Percentiles rank a stretch among this genome's conserved stretches.
These are phyloP conservation scores for Passalora sequoiae DNA, from an alignment of 2,329 filamentous ascomycete species.

Conservation along the genomic window DNA sequence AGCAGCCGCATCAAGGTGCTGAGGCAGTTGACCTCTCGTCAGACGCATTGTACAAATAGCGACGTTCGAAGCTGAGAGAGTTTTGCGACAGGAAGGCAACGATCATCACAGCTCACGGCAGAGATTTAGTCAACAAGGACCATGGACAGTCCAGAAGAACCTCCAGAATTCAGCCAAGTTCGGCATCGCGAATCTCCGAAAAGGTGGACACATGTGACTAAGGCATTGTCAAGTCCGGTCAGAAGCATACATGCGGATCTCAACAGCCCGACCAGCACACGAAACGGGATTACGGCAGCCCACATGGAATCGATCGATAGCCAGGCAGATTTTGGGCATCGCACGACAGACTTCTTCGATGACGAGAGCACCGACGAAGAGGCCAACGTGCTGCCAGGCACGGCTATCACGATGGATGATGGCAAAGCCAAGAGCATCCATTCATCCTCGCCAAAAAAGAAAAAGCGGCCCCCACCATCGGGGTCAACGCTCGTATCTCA, in stretches of 20 bases:
- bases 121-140: background rate
- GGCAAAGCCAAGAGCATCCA: conserved; percentile 13
- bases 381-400: conserved; percentile 13
- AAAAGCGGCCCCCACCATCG: conserved; percentile 15
- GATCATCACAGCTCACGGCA: conserved; percentile 9
- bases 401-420: conserved; percentile 9
- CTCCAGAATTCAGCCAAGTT: background rate
- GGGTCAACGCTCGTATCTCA: conserved; percentile 17
- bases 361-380: conserved; percentile 28
- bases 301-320: conserved; percentile 29
- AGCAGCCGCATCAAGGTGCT: no score
- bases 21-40: no score
- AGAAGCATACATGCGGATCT: conserved; percentile 31
- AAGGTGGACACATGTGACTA: conserved; percentile 31
- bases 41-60: no score
- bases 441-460: conserved; percentile 20
- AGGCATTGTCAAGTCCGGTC: conserved; percentile 31
- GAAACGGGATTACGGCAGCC: conserved; percentile 14
- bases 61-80: no score
- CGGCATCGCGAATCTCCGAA: conserved; percentile 25
- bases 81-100: no score
- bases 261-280: background rate
- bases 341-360: conserved; percentile 36
- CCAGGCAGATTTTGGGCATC: conserved; percentile 28
- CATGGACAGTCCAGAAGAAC: conserved; percentile 1